Conservation (phyloP, 2,329 filamentous ascomycete species). For the Trichoderma simmonsii region DNA sequence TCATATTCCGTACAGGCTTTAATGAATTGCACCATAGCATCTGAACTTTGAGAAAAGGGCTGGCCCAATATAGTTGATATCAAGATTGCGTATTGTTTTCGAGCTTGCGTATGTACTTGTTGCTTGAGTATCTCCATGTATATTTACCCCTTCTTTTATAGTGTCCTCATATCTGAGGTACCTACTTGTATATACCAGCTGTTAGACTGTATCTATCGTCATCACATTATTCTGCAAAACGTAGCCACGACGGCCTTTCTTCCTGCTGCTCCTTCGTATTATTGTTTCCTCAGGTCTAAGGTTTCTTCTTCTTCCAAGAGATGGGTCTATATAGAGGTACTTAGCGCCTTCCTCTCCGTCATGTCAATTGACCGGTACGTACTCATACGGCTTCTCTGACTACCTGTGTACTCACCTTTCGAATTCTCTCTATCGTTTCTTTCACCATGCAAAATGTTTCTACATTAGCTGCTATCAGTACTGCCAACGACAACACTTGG, state of each 20-base stretch:
- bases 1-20: background rate
- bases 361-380: background rate
- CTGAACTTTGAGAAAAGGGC: background rate
- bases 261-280: background rate
- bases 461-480: background rate
- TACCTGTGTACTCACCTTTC: background rate
- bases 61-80: background rate
- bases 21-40: background rate
- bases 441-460: background rate
- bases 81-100: background rate
- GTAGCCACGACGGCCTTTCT: background rate
- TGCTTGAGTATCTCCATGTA: background rate
- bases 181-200: background rate
- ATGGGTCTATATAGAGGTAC: background rate
- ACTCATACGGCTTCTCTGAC: background rate
- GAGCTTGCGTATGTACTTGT: background rate
- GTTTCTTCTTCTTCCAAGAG: background rate
- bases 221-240: background rate
- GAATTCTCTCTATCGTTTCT: background rate
- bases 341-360: background rate
- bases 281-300: background rate
- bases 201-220: background rate
- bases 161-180: background rate
- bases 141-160: background rate
- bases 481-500: background rate